These are phyloP conservation scores for Glycine tomentella DNA, from an alignment of 306 rosid genomes.

Conservation along the genomic window DNA sequence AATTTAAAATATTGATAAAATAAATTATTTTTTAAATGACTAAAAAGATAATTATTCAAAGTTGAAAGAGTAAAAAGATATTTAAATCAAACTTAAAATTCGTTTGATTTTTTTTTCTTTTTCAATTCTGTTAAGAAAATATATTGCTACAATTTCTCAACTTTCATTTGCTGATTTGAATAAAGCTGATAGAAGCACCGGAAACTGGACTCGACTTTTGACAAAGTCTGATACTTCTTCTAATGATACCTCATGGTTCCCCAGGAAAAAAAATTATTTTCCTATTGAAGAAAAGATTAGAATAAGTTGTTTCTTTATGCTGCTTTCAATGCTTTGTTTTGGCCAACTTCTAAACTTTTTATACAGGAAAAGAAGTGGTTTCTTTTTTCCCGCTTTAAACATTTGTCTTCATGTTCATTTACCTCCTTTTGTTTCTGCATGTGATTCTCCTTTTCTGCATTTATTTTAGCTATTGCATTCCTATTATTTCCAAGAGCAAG, in stretches of 20 bases:
- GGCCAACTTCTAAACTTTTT: neutral
- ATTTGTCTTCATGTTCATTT: constrained; percentile 31
- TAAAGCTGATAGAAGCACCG: too few species aligned
- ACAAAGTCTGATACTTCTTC: neutral
- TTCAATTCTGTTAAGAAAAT: too few species aligned
- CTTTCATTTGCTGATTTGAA: too few species aligned
- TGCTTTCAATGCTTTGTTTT: constrained; percentile 25
- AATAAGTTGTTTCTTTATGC: constrained; percentile 19
- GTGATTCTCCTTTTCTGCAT: constrained; percentile 30
- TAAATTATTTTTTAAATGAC: too few species aligned
- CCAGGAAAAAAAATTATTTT: neutral
- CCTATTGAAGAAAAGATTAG: neutral
- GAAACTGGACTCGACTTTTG: neutral
- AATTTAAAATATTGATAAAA: too few species aligned
- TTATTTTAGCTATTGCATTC: neutral
- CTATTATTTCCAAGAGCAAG: constrained; percentile 7
- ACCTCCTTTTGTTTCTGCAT: neutral
- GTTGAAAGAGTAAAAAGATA: too few species aligned
- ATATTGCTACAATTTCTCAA: too few species aligned
- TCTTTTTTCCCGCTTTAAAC: constrained; percentile 36
- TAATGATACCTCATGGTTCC: neutral
- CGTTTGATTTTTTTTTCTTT: too few species aligned
- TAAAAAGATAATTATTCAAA: too few species aligned
- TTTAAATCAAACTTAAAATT: too few species aligned
- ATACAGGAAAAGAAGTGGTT: neutral